Conservation (phyloP, 2,329 filamentous ascomycete species). For the Microcyclospora tardicrescens region DNA sequence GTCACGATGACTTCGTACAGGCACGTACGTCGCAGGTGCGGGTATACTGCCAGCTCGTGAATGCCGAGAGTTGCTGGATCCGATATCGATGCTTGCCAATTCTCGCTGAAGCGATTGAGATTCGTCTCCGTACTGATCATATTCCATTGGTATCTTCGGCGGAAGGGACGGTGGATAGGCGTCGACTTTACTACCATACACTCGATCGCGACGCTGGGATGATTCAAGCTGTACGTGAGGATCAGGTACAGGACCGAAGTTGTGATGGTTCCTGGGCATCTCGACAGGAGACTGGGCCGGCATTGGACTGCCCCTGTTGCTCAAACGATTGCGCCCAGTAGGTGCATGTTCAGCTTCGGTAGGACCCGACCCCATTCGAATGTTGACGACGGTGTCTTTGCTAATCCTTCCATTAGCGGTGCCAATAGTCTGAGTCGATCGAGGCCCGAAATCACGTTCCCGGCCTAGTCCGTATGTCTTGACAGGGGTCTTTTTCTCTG, state of each 20-base stretch:
- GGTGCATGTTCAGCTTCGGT: constrained; percentile 24
- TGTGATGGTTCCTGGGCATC: constrained; percentile 27
- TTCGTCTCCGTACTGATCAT: constrained; percentile 34
- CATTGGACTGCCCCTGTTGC: constrained; percentile 42
- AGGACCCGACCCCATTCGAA: constrained; percentile 20
- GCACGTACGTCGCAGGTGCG: constrained; percentile 14
- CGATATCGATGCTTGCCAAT: constrained; percentile 43
- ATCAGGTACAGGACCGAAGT: constrained; percentile 31
- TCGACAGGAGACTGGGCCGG: constrained; percentile 5
- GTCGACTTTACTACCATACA: constrained; percentile 10
- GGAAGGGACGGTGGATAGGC: constrained; percentile 46
- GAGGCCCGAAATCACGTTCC: constrained; percentile 22
- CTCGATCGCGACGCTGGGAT: constrained; percentile 25
- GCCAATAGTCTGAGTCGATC: constrained; percentile 7
- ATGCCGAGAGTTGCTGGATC: constrained; percentile 7
- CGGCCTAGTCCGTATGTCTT: constrained; percentile 24
- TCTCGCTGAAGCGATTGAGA: constrained; percentile 50
- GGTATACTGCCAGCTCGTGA: constrained; percentile 2
- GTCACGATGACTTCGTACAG: constrained; percentile 21
- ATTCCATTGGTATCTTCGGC: constrained; percentile 51
- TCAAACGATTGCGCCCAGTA: constrained; percentile 47
- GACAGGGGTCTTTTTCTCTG: constrained; percentile 43
- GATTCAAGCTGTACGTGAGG: constrained; percentile 36
- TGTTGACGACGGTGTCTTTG: constrained; percentile 22
- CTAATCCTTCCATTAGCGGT: constrained; percentile 8